Conservation (phyloP, 78 protist species). For the Emiliania huxleyi region DNA sequence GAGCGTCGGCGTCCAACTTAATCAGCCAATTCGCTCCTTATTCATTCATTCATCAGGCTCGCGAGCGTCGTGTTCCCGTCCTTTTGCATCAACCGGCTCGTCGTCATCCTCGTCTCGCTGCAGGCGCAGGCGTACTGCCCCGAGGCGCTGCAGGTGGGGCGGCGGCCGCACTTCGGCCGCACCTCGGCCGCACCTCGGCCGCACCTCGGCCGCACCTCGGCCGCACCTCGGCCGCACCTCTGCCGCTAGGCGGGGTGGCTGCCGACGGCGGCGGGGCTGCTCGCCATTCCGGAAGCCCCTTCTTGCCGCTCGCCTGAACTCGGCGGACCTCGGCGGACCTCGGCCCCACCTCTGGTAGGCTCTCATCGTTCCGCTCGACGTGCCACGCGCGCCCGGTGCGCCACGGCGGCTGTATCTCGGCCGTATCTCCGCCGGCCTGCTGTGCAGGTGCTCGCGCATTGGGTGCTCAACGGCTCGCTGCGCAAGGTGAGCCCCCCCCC, state of each 20-base stretch:
- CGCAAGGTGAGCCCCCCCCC: not conserved
- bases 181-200: not conserved
- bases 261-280: not conserved
- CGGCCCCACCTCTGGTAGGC: too few relatives aligned
- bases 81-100: conserved; percentile 4
- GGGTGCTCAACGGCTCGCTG: not conserved
- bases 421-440: too few relatives aligned
- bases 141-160: not conserved
- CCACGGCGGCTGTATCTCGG: too few relatives aligned
- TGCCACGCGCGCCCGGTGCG: too few relatives aligned
- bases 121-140: not conserved
- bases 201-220: not conserved
- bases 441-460: not conserved
- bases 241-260: not conserved
- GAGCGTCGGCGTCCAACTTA: too few relatives aligned
- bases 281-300: not conserved
- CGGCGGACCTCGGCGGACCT: too few relatives aligned
- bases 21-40: too few relatives aligned
- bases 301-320: too few relatives aligned
- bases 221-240: not conserved
- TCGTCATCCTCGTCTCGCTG: not conserved
- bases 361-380: not conserved
- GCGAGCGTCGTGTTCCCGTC: not conserved
- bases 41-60: not conserved
- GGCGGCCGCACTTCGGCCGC: not conserved